A percentile compares a stretch with the other conserved stretches of the same genome.
Evolutionary conservation across 257 asterid species (phyloP).

Genomic region (Penstemon barbatus): DNA sequence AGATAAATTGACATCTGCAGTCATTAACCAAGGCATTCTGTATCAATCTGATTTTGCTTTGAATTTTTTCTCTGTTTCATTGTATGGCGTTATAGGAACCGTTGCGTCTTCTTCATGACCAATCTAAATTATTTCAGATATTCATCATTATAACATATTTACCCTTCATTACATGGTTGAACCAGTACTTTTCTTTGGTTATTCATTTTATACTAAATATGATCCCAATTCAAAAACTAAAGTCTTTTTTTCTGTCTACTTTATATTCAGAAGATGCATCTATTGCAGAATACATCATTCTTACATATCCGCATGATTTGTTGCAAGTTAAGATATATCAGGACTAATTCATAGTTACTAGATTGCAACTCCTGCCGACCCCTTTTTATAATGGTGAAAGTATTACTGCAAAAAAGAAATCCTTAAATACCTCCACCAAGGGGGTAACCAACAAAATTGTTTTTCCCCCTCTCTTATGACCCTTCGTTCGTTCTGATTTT

Average conservation of each 20-base stretch:
- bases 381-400: not conserved
- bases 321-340: not conserved
- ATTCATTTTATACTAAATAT: not conserved
- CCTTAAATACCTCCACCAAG: not conserved
- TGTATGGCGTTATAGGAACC: not conserved
- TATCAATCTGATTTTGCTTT: not conserved
- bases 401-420: not conserved
- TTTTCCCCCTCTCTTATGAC: not conserved
- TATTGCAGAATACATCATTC: not conserved
- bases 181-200: not conserved
- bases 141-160: not conserved
- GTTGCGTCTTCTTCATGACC: not conserved
- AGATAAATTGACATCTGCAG: not conserved
- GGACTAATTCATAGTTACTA: not conserved
- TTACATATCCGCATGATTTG: not conserved
- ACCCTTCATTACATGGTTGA: not conserved
- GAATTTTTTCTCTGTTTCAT: not conserved
- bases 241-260: not conserved
- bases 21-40: not conserved
- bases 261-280: slow-evolving; percentile 4
- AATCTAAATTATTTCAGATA: not conserved
- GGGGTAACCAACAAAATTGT: not conserved
- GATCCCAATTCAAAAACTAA: not conserved
- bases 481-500: not conserved
- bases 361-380: not conserved